Conservation (phyloP, 345 rosid genomes). For the Populus alba region DNA sequence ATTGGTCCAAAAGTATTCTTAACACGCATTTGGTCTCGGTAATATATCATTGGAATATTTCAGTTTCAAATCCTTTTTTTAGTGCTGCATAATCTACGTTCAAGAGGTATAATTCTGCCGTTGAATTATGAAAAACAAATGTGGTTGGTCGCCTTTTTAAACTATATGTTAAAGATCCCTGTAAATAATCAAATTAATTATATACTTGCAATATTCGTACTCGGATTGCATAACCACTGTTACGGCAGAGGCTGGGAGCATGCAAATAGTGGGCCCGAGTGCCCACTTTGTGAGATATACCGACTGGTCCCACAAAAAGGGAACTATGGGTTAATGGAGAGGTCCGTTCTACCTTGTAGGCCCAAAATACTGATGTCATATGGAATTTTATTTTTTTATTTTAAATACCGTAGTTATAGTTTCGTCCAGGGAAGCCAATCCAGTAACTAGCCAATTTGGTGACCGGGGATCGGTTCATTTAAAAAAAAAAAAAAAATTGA, state of each 20-base stretch:
- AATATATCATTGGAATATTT: not conserved
- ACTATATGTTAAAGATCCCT: not conserved
- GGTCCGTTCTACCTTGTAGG: not conserved
- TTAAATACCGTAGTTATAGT: too few relatives aligned
- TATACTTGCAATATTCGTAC: not conserved
- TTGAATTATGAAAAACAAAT: slow-evolving; percentile 11
- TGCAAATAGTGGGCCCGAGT: not conserved
- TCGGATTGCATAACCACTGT: not conserved
- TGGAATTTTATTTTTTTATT: not conserved
- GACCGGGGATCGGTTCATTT: too few relatives aligned
- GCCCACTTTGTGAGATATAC: not conserved
- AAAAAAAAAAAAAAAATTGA: too few relatives aligned
- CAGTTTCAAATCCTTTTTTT: not conserved
- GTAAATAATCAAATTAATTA: not conserved
- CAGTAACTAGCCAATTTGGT: too few relatives aligned
- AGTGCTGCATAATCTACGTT: not conserved
- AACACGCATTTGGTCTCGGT: not conserved
- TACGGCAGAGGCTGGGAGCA: too few relatives aligned
- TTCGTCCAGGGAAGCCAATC: too few relatives aligned
- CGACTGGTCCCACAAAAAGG: not conserved
- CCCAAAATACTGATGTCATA: not conserved
- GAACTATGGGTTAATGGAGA: not conserved
- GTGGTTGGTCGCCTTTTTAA: not conserved
- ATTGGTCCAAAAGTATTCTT: not conserved
- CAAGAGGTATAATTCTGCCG: slow-evolving; percentile 19